Evolutionary conservation across 331 rosid species (phyloP).

Genomic region (Pyracantha coccinea): DNA sequence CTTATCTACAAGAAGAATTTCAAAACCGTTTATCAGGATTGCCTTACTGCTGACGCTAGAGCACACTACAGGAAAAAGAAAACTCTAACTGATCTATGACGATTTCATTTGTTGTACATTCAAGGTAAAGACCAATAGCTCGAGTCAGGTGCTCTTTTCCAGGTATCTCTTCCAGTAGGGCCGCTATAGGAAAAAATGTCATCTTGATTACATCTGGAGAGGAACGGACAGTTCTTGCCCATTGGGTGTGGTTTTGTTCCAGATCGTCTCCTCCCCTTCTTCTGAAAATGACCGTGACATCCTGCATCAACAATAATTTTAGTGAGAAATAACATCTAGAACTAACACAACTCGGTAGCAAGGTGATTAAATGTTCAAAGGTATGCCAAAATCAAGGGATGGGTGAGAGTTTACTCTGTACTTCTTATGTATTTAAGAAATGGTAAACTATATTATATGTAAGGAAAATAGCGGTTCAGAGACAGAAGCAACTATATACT

Average conservation of each 20-base stretch:
- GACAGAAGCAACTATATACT: background rate
- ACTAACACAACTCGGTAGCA: background rate
- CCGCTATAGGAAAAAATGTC: slow-evolving; percentile 66
- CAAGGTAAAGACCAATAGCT: slow-evolving; percentile 81
- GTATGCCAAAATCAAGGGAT: background rate
- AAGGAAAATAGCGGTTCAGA: background rate
- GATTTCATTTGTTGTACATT: slow-evolving; percentile 44
- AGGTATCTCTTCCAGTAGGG: slow-evolving; percentile 62
- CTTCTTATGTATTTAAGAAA: background rate
- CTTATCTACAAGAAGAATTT: slow-evolving; percentile 47
- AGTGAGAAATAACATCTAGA: background rate
- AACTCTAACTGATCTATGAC: background rate
- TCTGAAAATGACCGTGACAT: slow-evolving; percentile 82
- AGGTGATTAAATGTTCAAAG: background rate
- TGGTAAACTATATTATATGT: background rate
- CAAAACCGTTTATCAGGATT: background rate
- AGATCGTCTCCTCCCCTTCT: slow-evolving; percentile 94
- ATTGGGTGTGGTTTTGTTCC: slow-evolving; percentile 66
- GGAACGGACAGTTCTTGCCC: slow-evolving; percentile 58
- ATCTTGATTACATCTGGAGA: slow-evolving; percentile 87
- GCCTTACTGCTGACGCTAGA: slow-evolving; percentile 1
- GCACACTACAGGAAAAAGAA: slow-evolving; percentile 3
- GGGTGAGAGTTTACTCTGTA: background rate
- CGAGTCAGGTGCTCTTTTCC: slow-evolving; percentile 69
- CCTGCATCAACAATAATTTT: slow-evolving; percentile 44